Conservation (phyloP, 345 rosid species). For the Hirschfeldia incana region DNA sequence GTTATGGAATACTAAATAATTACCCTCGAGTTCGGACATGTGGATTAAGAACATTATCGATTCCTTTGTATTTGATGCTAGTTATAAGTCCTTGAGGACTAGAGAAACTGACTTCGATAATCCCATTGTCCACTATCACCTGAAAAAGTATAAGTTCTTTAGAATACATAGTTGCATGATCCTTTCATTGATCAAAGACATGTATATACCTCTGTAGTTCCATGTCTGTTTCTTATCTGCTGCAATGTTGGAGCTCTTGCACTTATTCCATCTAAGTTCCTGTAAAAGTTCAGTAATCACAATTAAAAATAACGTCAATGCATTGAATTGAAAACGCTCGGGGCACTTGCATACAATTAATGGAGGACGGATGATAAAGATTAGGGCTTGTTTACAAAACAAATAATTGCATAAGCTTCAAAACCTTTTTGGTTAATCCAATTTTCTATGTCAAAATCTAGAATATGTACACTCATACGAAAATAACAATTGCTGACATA, state of each 20-base stretch:
- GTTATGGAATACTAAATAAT: constrained; percentile 8
- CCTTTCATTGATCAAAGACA: not conserved
- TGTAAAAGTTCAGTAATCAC: constrained; percentile 1
- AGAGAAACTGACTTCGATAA: constrained; percentile 61
- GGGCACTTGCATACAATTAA: not conserved
- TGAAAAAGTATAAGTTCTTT: constrained; percentile 31
- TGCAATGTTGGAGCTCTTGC: constrained; percentile 33
- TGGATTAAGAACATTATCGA: constrained; percentile 62
- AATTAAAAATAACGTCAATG: constrained; percentile 1
- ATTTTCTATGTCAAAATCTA: not conserved
- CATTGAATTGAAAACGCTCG: constrained; percentile 16
- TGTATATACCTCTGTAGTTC: constrained; percentile 25
- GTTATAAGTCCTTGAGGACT: constrained; percentile 59
- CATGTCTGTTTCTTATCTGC: constrained; percentile 14
- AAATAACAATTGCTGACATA: constrained; percentile 2
- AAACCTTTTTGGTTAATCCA: not conserved
- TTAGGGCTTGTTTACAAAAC: constrained; percentile 1
- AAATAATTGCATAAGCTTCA: not conserved
- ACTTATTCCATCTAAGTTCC: constrained; percentile 16
- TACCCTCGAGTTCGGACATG: constrained; percentile 33
- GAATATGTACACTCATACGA: constrained; percentile 1
- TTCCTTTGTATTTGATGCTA: constrained; percentile 60
- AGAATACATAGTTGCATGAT: not conserved
- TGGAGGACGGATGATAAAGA: not conserved
- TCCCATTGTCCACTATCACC: constrained; percentile 75